Evolutionary conservation across 805 yeast genomes (phyloP).

Genomic region (Starmerella apicola): DNA sequence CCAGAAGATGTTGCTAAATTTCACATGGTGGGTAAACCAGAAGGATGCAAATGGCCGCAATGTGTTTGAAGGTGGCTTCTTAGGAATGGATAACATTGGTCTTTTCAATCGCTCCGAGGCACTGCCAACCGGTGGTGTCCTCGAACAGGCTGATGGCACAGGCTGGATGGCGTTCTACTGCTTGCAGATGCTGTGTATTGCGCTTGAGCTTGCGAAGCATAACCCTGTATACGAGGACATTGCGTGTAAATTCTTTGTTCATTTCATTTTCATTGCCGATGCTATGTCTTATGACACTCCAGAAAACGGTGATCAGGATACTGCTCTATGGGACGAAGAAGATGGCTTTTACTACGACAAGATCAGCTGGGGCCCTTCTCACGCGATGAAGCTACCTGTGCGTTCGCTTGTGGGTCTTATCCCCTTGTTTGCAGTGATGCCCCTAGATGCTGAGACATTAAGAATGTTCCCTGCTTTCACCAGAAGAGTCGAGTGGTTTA

Average conservation of each 20-base stretch:
- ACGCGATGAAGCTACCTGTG: conserved; percentile 59
- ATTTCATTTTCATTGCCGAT: conserved; percentile 79
- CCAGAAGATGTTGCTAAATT: conserved; percentile 77
- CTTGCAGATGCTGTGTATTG: conserved; percentile 82
- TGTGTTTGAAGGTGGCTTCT: conserved; percentile 86
- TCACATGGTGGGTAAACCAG: conserved; percentile 96
- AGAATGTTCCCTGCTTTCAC: conserved; percentile 71
- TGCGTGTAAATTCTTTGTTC: conserved; percentile 90
- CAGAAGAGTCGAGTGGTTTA: conserved; percentile 73
- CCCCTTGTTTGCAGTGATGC: conserved; percentile 79
- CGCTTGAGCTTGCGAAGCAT: conserved; percentile 75
- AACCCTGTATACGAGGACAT: conserved; percentile 82
- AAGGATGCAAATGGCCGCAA: conserved; percentile 79
- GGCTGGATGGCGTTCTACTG: conserved; percentile 97
- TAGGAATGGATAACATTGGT: conserved; percentile 88
- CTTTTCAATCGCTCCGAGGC: conserved; percentile 87
- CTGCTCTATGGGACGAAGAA: conserved; percentile 74
- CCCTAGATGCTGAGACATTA: conserved; percentile 73
- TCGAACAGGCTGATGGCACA: conserved; percentile 90
- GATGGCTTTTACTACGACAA: conserved; percentile 87
- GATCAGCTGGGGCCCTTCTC: conserved; percentile 64
- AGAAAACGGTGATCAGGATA: conserved; percentile 35
- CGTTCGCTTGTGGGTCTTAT: conserved; percentile 84
- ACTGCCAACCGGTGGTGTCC: conserved; percentile 77
- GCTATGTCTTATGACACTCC: conserved; percentile 67